Base-by-base conservation (phyloP, 164 flowering plant genomes). In the Vitis rotundifolia region DNA sequence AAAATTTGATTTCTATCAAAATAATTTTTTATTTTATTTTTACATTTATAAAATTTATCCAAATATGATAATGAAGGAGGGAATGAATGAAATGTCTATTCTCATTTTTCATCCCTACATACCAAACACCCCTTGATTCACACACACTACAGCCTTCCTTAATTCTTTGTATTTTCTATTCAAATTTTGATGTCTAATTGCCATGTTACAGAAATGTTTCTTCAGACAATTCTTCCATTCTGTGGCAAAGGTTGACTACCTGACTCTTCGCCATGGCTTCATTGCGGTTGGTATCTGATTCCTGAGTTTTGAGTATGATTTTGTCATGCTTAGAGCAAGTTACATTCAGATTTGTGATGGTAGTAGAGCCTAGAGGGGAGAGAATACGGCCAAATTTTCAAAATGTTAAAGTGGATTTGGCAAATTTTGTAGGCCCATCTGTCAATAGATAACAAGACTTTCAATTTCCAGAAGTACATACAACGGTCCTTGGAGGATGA, bases 241-340 rank as follows among this genome's bases (percentile, higher is more conserved):
- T 9, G 88, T 91, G 22, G 86, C 81, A 5, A 89, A 87, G 78
- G 84, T 84, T 64, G 93, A 91, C 78, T 91, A 89, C 60, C 73
- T 89, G 61, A 91, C 96, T 11, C 62, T 91, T 53, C 90, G 93
- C 64, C 96, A 89, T 71, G 91, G 87, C 2, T 91, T 89, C 71
- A 83, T 91, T 49, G 53, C 84, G 59, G 96, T 91, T 52, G 54
- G 58, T 58, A 19, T n/a, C 44, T 1, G 11, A 28, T 18, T 57
- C 28, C 26, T 9, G 29, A 16, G 16, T 57, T 18, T 18, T 37
- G 44, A 37, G 44, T 37, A 5, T 37, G 44, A 37, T 9, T 7
- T 10, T 19, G 0, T 6, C 13, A 58, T 9, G 22, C 12, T 6
- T 9, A 9, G 10, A 19, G 26, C 9, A 10, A 19, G 31, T 19